Evolutionary conservation across 352 stramenopile genomes (phyloP), one percentile per base, ranked within the genome.

Genomic region (Aphanomyces euteiches): DNA sequence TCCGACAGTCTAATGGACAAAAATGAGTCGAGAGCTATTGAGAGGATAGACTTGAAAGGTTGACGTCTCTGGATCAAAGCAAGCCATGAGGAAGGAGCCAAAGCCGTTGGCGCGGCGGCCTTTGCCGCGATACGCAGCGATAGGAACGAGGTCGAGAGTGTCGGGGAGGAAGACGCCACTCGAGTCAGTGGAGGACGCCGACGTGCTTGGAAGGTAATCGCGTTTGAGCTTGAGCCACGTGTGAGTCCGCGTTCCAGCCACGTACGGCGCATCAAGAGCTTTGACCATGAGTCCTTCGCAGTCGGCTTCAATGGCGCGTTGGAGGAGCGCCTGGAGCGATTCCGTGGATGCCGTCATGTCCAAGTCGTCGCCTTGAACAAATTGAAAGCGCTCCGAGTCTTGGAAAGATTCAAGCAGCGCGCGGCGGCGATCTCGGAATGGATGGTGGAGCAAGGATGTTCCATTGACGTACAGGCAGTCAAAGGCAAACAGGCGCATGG

Each of bases 51-150:
- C 95, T 81, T 99, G 96, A 67, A 96, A 99, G 76, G 98, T 90
- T 64, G 98, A 94, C 6, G 82, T 89, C 3, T 90, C 83, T 7
- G 88, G 75, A 73, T 99, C 95, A 77, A 98, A 99, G 54, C 91
- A 97, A 19, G 97, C 98, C 71, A 99, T 84, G 3, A 99, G 80
- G 75, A 99, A 99, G 15, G 97, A 98, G 1, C 98, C 98, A 80
- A 98, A 99, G 17, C 93, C 86, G 8, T 97, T 96, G 6, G 92
- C 94, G 38, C 96, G 87, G 60, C 98, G 98, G 0, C 96, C 90
- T 76, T 93, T 91, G 41, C 98, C 98, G 69, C 98, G 88, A 77
- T 98, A 99, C 4, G 95, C 98, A 2, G 95, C 98, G 59, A 99
- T 91, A 0, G 96, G 96, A n/a, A 99, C 97, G 39, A 99, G 82